Conservation (phyloP, 371 early-diverging fungal species). For the Mortierella sp. region DNA sequence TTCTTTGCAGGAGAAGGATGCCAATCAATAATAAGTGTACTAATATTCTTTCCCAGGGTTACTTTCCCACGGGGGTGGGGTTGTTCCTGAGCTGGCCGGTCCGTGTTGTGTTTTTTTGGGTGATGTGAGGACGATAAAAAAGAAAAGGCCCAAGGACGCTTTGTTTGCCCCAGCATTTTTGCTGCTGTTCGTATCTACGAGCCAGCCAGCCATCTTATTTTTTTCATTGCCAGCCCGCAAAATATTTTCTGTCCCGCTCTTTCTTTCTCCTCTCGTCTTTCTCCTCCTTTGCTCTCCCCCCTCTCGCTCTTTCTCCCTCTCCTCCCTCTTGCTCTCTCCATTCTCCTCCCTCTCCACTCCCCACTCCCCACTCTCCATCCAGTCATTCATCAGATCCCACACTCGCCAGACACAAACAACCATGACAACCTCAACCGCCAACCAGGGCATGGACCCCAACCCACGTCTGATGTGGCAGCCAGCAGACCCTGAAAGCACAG, state of each 20-base stretch:
- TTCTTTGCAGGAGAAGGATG: neutral
- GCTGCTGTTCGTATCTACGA: too few relatives aligned
- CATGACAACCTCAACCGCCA: constrained; percentile 25
- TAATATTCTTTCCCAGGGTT: neutral
- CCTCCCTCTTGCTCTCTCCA: neutral
- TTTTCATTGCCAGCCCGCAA: neutral
- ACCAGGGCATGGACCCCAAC: constrained; percentile 51
- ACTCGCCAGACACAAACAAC: neutral
- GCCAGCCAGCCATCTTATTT: neutral
- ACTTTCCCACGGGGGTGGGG: neutral
- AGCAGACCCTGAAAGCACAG: constrained; percentile 62
- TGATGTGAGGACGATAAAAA: neutral
- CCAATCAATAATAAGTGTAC: neutral
- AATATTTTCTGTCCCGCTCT: neutral
- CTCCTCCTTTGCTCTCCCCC: neutral
- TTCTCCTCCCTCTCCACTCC: neutral
- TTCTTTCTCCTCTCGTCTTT: neutral
- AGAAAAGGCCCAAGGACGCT: neutral
- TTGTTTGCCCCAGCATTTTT: neutral
- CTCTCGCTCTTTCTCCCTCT: neutral
- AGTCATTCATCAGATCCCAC: neutral
- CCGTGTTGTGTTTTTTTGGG: neutral
- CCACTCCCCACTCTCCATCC: too few relatives aligned
- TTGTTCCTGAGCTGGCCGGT: neutral
- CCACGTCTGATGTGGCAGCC: constrained; percentile 77